Evolutionary conservation across 805 yeast species (phyloP).

Genomic region (Yarrowia alimentaria): DNA sequence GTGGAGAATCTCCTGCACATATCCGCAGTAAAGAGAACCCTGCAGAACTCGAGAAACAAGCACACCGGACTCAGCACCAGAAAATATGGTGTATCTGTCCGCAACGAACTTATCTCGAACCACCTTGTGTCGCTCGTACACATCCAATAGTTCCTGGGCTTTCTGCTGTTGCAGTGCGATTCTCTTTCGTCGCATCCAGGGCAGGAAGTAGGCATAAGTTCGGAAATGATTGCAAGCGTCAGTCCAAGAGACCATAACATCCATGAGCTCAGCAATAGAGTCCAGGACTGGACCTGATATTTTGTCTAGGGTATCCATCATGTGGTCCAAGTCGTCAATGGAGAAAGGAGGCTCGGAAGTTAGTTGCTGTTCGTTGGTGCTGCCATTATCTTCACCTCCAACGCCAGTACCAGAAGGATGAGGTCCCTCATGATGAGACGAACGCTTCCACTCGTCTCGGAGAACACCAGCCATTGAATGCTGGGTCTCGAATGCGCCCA

Average conservation of each 20-base stretch:
- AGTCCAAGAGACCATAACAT: constrained; percentile 32
- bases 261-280: constrained; percentile 30
- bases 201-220: constrained; percentile 28
- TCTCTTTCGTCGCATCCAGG: constrained; percentile 26
- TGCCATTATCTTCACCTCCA: too few species aligned
- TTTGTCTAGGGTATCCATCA: constrained; percentile 12
- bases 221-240: constrained; percentile 34
- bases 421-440: background rate
- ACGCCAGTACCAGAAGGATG: too few species aligned
- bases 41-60: constrained; percentile 4
- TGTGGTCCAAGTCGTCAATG: background rate
- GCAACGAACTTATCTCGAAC: constrained; percentile 21
- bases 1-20: constrained; percentile 15
- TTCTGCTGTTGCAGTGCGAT: constrained; percentile 11
- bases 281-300: constrained; percentile 3
- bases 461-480: constrained; percentile 28
- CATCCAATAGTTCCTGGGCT: constrained; percentile 26
- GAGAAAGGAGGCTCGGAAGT: background rate
- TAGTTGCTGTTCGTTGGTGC: background rate
- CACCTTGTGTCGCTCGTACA: constrained; percentile 20
- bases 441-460: constrained; percentile 11
- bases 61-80: constrained; percentile 14
- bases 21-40: constrained; percentile 8
- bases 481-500: constrained; percentile 33
- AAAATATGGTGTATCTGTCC: constrained; percentile 6